Evolutionary conservation across 768 basidiomycete genomes (phyloP).

Genomic region (Leccinum subgranulosum): DNA sequence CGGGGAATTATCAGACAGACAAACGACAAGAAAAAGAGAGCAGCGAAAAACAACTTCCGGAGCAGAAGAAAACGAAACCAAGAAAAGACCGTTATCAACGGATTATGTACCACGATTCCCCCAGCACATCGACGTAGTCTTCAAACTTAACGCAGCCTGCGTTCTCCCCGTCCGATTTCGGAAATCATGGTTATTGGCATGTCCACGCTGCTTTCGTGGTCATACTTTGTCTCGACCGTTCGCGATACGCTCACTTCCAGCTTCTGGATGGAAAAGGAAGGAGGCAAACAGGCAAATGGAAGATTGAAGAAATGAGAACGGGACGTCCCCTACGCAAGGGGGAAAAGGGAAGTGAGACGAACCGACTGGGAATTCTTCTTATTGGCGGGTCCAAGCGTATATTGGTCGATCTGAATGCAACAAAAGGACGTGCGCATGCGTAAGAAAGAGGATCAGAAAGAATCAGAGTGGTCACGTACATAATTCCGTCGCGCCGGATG

Average conservation of each 20-base stretch:
- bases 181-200: neutral
- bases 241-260: conserved; percentile 19
- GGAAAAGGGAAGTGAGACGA: neutral
- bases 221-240: conserved; percentile 17
- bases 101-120: too few species aligned
- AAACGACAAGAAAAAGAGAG: too few species aligned
- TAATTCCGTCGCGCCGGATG: neutral
- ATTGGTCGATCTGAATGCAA: neutral
- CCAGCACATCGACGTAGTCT: too few species aligned
- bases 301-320: neutral
- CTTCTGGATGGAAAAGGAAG: neutral
- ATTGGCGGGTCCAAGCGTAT: neutral
- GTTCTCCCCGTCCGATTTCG: neutral
- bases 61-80: too few species aligned
- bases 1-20: too few species aligned
- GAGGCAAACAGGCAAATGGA: neutral
- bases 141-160: too few species aligned
- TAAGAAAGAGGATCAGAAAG: too few species aligned
- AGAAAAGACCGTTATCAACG: too few species aligned
- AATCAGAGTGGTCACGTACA: conserved; percentile 2
- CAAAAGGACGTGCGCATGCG: too few species aligned
- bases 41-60: too few species aligned
- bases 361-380: conserved; percentile 7
- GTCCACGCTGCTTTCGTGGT: neutral
- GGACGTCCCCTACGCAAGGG: neutral